phyloP scores from a whole-genome alignment of 129 eudicot genomes.

The Cynara cardunculus region DNA sequence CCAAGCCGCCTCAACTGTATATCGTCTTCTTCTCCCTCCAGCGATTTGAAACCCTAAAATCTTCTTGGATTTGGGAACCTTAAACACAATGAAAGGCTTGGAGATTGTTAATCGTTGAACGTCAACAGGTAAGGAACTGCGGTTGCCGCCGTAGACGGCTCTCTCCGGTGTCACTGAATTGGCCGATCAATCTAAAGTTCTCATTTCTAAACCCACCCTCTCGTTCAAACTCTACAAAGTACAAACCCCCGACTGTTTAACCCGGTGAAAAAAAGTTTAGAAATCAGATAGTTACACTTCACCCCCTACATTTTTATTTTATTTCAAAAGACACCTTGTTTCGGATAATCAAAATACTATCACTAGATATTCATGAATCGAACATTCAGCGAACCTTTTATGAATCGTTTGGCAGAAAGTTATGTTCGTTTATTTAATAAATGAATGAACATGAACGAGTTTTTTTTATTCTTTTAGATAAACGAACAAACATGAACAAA shows the following conservation, averaged over 20 bases:
- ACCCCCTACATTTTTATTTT: not conserved
- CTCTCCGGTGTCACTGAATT: not conserved
- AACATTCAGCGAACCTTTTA: too few species aligned
- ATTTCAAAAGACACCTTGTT: not conserved
- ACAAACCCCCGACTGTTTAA: not conserved
- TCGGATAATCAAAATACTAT: not conserved
- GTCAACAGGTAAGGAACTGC: not conserved
- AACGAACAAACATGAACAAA: too few species aligned
- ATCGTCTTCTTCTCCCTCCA: not conserved
- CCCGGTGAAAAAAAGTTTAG: not conserved
- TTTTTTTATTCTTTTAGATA: too few species aligned
- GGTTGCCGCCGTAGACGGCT: not conserved
- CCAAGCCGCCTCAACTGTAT: not conserved
- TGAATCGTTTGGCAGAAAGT: too few species aligned
- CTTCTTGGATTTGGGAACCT: not conserved
- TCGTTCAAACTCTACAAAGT: not conserved
- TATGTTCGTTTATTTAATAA: too few species aligned
- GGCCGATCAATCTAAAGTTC: not conserved
- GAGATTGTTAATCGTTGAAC: not conserved
- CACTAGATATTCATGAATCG: not conserved
- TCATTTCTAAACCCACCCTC: not conserved
- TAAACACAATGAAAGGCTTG: not conserved
- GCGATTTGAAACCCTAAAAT: not conserved
- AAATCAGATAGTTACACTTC: not conserved
- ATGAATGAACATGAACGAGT: too few species aligned